phyloP scores from a whole-genome alignment of 768 basidiomycete species.

The Pulveroboletus sp. region DNA sequence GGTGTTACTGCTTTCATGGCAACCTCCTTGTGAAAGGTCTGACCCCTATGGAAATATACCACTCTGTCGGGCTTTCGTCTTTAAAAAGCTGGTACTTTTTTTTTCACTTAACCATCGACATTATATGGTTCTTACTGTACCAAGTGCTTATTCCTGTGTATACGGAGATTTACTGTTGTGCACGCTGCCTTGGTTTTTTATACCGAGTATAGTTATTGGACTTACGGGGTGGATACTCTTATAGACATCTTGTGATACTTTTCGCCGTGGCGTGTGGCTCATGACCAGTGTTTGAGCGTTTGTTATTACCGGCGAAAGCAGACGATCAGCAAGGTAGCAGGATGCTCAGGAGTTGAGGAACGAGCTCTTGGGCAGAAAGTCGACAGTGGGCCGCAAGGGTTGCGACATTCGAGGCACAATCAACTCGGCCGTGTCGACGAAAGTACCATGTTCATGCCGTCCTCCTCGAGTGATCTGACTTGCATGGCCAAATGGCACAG shows the following conservation, averaged over 20 bases:
- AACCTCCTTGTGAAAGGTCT: slow-evolving; percentile 23
- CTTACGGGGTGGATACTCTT: not conserved
- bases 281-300: not conserved
- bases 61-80: slow-evolving; percentile 15
- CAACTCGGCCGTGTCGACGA: too few relatives aligned
- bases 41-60: slow-evolving; percentile 14
- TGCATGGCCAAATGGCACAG: too few relatives aligned
- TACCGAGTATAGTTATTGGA: not conserved
- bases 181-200: slow-evolving; percentile 3
- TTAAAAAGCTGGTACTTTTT: slow-evolving; percentile 21
- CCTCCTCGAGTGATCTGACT: too few relatives aligned
- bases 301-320: slow-evolving; percentile 8
- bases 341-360: too few relatives aligned
- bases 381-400: too few relatives aligned
- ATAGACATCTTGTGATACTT: not conserved
- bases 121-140: slow-evolving; percentile 9
- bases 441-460: too few relatives aligned
- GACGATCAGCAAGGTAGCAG: too few relatives aligned
- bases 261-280: too few relatives aligned
- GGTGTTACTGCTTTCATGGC: slow-evolving; percentile 32
- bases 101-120: slow-evolving; percentile 7
- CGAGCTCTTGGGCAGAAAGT: too few relatives aligned
- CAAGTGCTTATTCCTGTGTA: slow-evolving; percentile 16
- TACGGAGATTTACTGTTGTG: slow-evolving; percentile 13
- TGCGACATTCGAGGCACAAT: too few relatives aligned